Evolutionary conservation across 1,139 yeast genomes (phyloP).

Genomic region (Pichia sp.): DNA sequence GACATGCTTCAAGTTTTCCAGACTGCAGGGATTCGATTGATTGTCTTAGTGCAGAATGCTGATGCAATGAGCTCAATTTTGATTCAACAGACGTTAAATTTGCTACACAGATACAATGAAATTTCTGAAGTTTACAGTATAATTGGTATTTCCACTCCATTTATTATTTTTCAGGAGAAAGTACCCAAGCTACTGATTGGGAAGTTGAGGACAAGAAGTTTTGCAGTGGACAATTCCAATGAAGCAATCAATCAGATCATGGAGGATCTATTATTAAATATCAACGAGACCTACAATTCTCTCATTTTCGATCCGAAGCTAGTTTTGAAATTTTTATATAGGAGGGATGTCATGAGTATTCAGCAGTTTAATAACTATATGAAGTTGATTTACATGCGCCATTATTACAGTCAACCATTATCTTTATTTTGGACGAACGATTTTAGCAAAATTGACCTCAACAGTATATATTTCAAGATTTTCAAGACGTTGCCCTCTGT

Average conservation of each 20-base stretch:
- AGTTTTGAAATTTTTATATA: conserved; percentile 26
- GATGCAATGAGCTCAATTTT: conserved; percentile 54
- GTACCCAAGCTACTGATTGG: conserved; percentile 33
- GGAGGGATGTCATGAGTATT: conserved; percentile 28
- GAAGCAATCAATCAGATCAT: conserved; percentile 41
- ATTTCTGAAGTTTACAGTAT: conserved; percentile 21
- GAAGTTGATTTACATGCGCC: conserved; percentile 63
- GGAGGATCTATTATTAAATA: conserved; percentile 33
- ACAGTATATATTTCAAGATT: conserved; percentile 36
- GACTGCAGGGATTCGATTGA: conserved; percentile 16
- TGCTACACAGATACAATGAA: conserved; percentile 39
- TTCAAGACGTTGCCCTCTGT: conserved; percentile 45
- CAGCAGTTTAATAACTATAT: conserved; percentile 48
- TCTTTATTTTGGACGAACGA: conserved; percentile 42
- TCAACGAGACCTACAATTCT: conserved; percentile 33
- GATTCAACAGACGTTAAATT: conserved; percentile 46
- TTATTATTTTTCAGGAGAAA: conserved; percentile 41
- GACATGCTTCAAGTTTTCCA: conserved; percentile 32
- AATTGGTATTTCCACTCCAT: conserved; percentile 53
- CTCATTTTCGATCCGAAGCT: conserved; percentile 31
- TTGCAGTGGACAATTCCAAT: conserved; percentile 43
- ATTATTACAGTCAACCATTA: conserved; percentile 67
- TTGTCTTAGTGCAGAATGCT: conserved; percentile 60
- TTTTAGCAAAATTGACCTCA: conserved; percentile 33
- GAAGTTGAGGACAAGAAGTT: conserved; percentile 27